Evolutionary conservation across 169 alveolate genomes (phyloP).

Genomic region (Cryptosporidium muris): DNA sequence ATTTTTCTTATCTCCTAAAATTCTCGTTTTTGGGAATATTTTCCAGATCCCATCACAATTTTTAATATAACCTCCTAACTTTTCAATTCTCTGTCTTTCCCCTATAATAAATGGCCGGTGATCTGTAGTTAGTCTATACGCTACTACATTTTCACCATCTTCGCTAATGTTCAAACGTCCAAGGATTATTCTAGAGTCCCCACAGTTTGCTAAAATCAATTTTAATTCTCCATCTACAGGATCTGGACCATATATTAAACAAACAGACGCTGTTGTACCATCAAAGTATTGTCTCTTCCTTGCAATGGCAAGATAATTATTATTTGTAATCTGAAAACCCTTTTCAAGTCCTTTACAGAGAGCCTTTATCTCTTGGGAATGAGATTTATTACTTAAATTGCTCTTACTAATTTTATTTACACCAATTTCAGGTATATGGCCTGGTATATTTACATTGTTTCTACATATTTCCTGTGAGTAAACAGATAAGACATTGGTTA

Average conservation of each 20-base stretch:
- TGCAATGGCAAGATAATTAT: conserved; percentile 61
- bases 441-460: not conserved
- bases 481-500: conserved; percentile 39
- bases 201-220: conserved; percentile 51
- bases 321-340: conserved; percentile 59
- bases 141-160: conserved; percentile 8
- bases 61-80: conserved; percentile 52
- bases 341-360: conserved; percentile 50
- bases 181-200: conserved; percentile 57
- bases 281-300: conserved; percentile 35
- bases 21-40: not conserved
- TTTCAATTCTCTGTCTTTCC: conserved; percentile 60
- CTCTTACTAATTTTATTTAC: not conserved
- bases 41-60: conserved; percentile 54
- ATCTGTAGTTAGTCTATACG: conserved; percentile 20
- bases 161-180: not conserved
- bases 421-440: not conserved
- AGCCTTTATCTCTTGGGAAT: conserved; percentile 8
- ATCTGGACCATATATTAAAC: conserved; percentile 61
- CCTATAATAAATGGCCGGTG: conserved; percentile 16
- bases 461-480: conserved; percentile 31
- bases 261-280: conserved; percentile 63
- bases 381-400: not conserved
- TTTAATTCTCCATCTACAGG: conserved; percentile 42
- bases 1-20: conserved; percentile 32